Evolutionary conservation across 73 alveolate genomes (phyloP).

Genomic region (Uronychia binucleata): DNA sequence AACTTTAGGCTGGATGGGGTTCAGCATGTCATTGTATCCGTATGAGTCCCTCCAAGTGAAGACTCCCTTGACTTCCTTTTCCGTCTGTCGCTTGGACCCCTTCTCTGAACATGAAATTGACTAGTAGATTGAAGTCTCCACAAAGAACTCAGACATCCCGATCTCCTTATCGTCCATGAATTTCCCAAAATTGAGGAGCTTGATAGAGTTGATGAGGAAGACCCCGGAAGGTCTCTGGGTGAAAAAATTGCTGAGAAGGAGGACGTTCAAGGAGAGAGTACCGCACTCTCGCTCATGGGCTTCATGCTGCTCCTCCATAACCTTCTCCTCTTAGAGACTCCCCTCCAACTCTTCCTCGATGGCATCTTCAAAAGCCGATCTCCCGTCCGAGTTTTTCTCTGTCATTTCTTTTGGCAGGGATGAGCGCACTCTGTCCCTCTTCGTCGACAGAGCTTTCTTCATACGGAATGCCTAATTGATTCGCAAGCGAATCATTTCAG

Average conservation of each 20-base stretch:
- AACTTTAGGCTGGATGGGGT: neutral
- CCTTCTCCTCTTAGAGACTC: neutral
- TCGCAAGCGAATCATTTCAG: neutral
- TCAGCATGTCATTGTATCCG: neutral
- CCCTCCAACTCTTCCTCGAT: neutral
- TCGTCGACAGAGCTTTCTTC: neutral
- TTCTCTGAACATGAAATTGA: neutral
- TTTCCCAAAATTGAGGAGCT: neutral
- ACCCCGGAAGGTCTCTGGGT: neutral
- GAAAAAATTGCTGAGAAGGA: neutral
- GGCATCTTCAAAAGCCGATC: neutral
- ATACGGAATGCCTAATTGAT: neutral
- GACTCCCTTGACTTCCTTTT: neutral
- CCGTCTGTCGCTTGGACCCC: neutral
- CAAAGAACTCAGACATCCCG: neutral
- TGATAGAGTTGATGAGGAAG: neutral
- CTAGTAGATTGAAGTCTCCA: neutral
- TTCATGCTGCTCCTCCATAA: neutral
- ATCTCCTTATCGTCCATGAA: neutral
- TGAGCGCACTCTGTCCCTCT: neutral
- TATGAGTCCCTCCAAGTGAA: neutral
- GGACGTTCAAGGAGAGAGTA: neutral
- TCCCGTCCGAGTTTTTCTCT: neutral
- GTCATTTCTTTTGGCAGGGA: too few relatives aligned
- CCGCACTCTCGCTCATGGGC: neutral